Conservation (phyloP, 2,329 filamentous ascomycete genomes). For the Cladorrhinum sp. region DNA sequence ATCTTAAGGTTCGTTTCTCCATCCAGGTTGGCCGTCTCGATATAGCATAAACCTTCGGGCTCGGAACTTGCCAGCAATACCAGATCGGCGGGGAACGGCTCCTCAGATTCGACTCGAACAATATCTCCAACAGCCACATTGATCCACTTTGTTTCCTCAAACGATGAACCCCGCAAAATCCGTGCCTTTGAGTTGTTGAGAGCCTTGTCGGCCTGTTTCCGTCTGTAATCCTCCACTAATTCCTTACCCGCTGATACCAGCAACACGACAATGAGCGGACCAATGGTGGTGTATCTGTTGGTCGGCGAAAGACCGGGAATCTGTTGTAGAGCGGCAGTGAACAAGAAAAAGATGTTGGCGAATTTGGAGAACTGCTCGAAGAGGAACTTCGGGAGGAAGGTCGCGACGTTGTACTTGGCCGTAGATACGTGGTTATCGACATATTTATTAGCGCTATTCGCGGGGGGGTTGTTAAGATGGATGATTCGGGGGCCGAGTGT, state of each 20-base stretch:
- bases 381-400: constrained; percentile 94
- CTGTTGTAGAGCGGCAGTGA: constrained; percentile 91
- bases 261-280: constrained; percentile 84
- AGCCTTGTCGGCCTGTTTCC: constrained; percentile 80
- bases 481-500: constrained; percentile 90
- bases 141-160: constrained; percentile 88
- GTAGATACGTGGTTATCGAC: constrained; percentile 97
- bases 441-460: constrained; percentile 85
- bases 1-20: constrained; percentile 99
- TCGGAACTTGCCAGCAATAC: constrained; percentile 92
- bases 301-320: constrained; percentile 94
- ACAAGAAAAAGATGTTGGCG: constrained; percentile 98
- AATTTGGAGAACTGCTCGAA: constrained; percentile 99
- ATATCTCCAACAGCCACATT: constrained; percentile 92
- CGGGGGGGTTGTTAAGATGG: constrained; percentile 91
- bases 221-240: constrained; percentile 85
- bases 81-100: constrained; percentile 90
- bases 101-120: constrained; percentile 87
- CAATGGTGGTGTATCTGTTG: constrained; percentile 94
- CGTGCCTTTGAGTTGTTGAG: constrained; percentile 85
- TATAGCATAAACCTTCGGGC: constrained; percentile 95
- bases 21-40: constrained; percentile 96
- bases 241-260: constrained; percentile 96
- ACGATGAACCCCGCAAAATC: constrained; percentile 78
- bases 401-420: constrained; percentile 91